Conservation (phyloP, 2,329 filamentous ascomycete species). For the Exophiala aquamarina region DNA sequence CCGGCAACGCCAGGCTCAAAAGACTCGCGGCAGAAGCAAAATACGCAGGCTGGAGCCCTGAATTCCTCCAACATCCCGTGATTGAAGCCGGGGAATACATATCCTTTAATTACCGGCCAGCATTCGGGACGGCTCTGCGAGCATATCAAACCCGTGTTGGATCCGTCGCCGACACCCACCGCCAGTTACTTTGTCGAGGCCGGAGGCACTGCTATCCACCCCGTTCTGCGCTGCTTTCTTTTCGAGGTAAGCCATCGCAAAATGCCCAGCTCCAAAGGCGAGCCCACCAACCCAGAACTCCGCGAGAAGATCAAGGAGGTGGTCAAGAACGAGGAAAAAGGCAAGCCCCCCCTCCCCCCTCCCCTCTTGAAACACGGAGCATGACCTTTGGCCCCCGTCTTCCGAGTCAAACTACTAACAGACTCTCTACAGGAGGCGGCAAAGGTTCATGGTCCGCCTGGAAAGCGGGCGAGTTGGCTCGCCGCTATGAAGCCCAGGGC, state of each 20-base stretch:
- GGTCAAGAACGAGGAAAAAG: constrained; percentile 26
- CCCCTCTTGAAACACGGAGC: not conserved
- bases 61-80: no score
- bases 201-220: no score
- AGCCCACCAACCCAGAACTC: constrained; percentile 25
- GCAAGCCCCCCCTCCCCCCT: not conserved
- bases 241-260: not conserved
- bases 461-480: constrained; percentile 27
- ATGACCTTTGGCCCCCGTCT: no score
- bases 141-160: no score
- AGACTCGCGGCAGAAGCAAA: not conserved
- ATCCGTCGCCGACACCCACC: no score
- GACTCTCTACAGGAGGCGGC: constrained; percentile 16
- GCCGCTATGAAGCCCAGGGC: constrained; percentile 22
- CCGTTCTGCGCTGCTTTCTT: no score
- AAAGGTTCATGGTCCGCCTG: constrained; percentile 27
- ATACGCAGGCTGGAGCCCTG: no score
- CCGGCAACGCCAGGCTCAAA: not conserved
- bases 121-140: no score
- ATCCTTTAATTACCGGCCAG: no score
- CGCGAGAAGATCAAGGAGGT: constrained; percentile 28
- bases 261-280: constrained; percentile 27
- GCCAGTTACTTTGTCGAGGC: no score
- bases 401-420: no score
- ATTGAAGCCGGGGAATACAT: no score